These are phyloP conservation scores for Xylariaceae sp. DNA, from an alignment of 2,329 filamentous ascomycete species.

Conservation along the genomic window DNA sequence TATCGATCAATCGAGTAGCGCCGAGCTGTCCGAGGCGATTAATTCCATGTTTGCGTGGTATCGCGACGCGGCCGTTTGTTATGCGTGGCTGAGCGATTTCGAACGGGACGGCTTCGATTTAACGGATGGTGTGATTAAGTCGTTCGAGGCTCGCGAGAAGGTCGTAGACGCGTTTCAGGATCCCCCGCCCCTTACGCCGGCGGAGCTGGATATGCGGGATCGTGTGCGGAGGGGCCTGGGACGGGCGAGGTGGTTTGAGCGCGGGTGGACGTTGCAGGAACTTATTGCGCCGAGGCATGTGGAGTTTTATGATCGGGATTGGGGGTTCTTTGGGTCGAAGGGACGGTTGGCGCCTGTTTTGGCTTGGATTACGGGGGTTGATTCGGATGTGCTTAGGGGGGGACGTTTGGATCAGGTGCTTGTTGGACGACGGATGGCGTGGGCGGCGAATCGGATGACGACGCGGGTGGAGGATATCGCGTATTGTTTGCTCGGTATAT, in stretches of 20 bases:
- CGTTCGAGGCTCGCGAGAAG: constrained; percentile 14
- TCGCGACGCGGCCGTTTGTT: constrained; percentile 17
- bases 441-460: constrained; percentile 24
- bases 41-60: constrained; percentile 27
- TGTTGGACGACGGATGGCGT: constrained; percentile 25
- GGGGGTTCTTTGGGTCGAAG: constrained; percentile 23
- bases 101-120: constrained; percentile 10
- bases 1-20: constrained; percentile 25
- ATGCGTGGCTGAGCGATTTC: constrained; percentile 22
- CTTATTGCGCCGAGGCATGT: constrained; percentile 22
- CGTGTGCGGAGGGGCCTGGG: constrained; percentile 15
- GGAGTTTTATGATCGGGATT: constrained; percentile 22
- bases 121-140: constrained; percentile 12
- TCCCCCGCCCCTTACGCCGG: constrained; percentile 7
- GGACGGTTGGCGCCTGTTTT: constrained; percentile 17
- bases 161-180: constrained; percentile 1
- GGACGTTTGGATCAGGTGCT: constrained; percentile 17
- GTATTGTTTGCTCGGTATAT: constrained; percentile 28
- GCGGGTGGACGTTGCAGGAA: constrained; percentile 27
- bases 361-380: constrained; percentile 21
- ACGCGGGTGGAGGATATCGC: constrained; percentile 27
- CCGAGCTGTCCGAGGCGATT: constrained; percentile 25
- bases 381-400: constrained; percentile 19
- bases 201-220: constrained; percentile 19
- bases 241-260: constrained; percentile 20